Percentiles rank a stretch among this genome's conserved stretches.
These are phyloP conservation scores for Mucor mucedo DNA, from an alignment of 371 early-diverging fungal genomes.

Conservation along the genomic window DNA sequence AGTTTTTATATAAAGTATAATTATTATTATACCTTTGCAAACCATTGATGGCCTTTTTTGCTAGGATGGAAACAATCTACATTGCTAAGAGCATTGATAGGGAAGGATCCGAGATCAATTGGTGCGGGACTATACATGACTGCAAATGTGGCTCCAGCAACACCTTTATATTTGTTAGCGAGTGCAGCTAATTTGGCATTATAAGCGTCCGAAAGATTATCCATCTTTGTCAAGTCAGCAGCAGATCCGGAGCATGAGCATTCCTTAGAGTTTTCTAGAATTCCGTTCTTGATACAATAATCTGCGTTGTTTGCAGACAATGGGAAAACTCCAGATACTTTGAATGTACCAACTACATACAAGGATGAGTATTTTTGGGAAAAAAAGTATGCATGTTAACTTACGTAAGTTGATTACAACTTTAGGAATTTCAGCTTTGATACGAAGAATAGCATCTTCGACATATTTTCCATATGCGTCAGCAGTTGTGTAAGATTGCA, in stretches of 20 bases:
- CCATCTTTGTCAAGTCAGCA: slow-evolving; percentile 24
- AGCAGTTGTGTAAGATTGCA: slow-evolving; percentile 1
- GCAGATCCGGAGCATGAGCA: slow-evolving; percentile 25
- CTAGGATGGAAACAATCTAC: slow-evolving; percentile 28
- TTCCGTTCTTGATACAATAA: slow-evolving; percentile 24
- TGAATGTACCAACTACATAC: too few species aligned
- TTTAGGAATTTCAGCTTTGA: slow-evolving; percentile 31
- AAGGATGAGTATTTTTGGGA: too few species aligned
- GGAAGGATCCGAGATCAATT: slow-evolving; percentile 27
- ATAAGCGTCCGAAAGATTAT: slow-evolving; percentile 8
- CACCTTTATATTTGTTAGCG: slow-evolving; percentile 23
- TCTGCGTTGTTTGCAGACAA: slow-evolving; percentile 16
- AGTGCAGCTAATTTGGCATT: slow-evolving; percentile 15
- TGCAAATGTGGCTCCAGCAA: slow-evolving; percentile 23
- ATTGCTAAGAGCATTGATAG: slow-evolving; percentile 30
- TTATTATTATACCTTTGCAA: slow-evolving; percentile 19
- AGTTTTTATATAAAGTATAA: not conserved
- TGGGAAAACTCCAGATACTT: slow-evolving; percentile 24
- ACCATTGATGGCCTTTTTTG: slow-evolving; percentile 27
- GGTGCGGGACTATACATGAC: slow-evolving; percentile 33
- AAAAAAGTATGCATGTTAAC: slow-evolving; percentile 5
- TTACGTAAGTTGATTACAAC: slow-evolving; percentile 33
- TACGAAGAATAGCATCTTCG: slow-evolving; percentile 29
- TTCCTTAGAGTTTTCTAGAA: slow-evolving; percentile 19
- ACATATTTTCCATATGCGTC: slow-evolving; percentile 33